A percentile compares a stretch with the other conserved stretches of the same genome.
phyloP scores from a whole-genome alignment of 306 rosid genomes.

The Medicago truncatula region MtrunA17r5.0-ANR NC_053046.1:38227501-38228000 shows the following conservation, averaged over 20 bases:
- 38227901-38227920: constrained; percentile 31
- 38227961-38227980: neutral
- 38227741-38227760: constrained; percentile 17
- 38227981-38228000: too few relatives aligned
- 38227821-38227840: constrained; percentile 42
- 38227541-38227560: too few relatives aligned
- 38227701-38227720: neutral
- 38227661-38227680: neutral
- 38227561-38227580: neutral
- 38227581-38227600: too few relatives aligned
- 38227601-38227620: neutral
- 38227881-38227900: constrained; percentile 38
- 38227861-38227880: constrained; percentile 42
- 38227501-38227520: too few relatives aligned
- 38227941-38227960: neutral
- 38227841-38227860: constrained; percentile 42
- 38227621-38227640: too few relatives aligned
- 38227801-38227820: constrained; percentile 20
- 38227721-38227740: neutral
- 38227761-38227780: constrained; percentile 19
- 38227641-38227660: neutral
- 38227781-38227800: neutral
- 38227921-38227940: constrained; percentile 36
- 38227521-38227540: too few relatives aligned
- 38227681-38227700: neutral